phyloP scores from a whole-genome alignment of 2,329 filamentous ascomycete species.

The Sphaerulina musiva region DNA sequence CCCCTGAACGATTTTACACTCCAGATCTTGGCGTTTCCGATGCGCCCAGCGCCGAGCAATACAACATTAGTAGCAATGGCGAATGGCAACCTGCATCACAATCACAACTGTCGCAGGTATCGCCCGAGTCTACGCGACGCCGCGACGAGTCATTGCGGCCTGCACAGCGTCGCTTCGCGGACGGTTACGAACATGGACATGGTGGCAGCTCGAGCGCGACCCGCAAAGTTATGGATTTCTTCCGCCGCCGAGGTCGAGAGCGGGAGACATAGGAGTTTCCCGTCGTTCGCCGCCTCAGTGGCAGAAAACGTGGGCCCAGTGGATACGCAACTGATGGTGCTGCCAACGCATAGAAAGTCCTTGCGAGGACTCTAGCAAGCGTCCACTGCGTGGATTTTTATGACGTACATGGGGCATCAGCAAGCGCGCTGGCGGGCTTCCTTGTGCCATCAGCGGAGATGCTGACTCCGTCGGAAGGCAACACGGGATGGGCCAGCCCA shows the following conservation, averaged over 20 bases:
- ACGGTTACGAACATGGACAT: conserved; percentile 75
- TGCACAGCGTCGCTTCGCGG: conserved; percentile 75
- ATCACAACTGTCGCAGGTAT: conserved; percentile 34
- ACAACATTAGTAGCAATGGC: conserved; percentile 31
- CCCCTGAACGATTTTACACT: conserved; percentile 31
- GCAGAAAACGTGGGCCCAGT: not conserved
- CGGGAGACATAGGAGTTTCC: conserved; percentile 23
- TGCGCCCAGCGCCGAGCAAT: conserved; percentile 18
- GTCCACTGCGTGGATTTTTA: not conserved
- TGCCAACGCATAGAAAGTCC: not conserved
- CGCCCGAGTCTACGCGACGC: conserved; percentile 29
- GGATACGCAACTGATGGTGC: conserved; percentile 6
- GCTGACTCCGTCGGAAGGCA: not conserved
- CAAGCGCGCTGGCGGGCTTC: not conserved
- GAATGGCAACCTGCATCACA: conserved; percentile 27
- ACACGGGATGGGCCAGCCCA: not conserved
- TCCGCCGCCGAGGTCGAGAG: conserved; percentile 74
- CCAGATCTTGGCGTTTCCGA: conserved; percentile 20
- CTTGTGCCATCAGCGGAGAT: not conserved
- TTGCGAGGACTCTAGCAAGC: not conserved
- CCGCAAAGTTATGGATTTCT: conserved; percentile 96
- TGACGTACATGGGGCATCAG: not conserved
- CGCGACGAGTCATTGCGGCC: conserved; percentile 53
- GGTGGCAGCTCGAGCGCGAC: conserved; percentile 81
- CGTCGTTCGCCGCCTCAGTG: conserved; percentile 14